A percentile compares a stretch with the other conserved stretches of the same genome.
These are phyloP conservation scores for Aegilops sharonensis DNA, from an alignment of 176 grass and related monocot genomes.

Conservation along the genomic window DNA sequence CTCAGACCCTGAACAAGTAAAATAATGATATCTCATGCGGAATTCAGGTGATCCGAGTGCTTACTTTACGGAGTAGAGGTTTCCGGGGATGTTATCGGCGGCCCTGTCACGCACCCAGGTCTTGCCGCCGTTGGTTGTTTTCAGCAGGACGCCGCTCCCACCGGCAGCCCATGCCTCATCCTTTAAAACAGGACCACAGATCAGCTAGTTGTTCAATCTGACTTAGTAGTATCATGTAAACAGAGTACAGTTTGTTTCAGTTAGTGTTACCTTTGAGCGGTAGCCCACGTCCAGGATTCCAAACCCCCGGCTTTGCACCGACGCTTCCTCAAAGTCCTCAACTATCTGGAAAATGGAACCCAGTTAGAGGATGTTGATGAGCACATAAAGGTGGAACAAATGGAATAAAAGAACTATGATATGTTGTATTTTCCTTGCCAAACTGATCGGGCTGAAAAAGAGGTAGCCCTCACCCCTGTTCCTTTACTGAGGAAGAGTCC, in stretches of 20 bases:
- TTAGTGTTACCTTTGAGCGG: constrained; percentile 61
- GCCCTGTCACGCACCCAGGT: constrained; percentile 93
- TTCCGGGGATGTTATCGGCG: constrained; percentile 84
- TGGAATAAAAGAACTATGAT: too few species aligned
- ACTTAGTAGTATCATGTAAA: neutral
- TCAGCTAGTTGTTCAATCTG: neutral
- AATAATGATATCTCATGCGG: neutral
- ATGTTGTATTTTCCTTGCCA: neutral
- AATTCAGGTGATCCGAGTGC: neutral
- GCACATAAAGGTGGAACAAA: too few species aligned
- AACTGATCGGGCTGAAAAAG: neutral
- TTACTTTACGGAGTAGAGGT: constrained; percentile 96
- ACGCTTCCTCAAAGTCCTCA: constrained; percentile 90
- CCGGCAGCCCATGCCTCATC: constrained; percentile 96
- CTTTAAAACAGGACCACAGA: constrained; percentile 11
- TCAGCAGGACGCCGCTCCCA: constrained; percentile 75
- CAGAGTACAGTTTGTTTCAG: neutral
- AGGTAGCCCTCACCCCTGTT: constrained; percentile 49
- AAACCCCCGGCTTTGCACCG: constrained; percentile 93
- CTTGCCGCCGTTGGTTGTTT: constrained; percentile 83
- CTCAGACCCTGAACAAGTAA: neutral
- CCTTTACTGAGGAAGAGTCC: constrained; percentile 98
- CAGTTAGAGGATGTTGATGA: neutral
- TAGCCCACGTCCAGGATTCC: constrained; percentile 94
- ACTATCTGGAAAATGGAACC: constrained; percentile 51